phyloP scores from a whole-genome alignment of 1,284 basidiomycete genomes.

The Entoloma clypeatum region DNA sequence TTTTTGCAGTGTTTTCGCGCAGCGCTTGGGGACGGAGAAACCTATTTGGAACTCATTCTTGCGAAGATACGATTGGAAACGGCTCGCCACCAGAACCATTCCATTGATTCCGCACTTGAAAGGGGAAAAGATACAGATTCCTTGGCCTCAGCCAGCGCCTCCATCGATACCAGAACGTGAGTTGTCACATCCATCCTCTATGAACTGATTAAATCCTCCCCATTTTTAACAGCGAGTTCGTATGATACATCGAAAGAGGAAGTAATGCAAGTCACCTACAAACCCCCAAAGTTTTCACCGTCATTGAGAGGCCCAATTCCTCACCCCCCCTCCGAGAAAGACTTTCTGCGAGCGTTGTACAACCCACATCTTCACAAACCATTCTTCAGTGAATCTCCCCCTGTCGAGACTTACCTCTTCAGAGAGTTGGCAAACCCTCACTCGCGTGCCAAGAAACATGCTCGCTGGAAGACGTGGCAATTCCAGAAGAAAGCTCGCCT shows the following conservation, averaged over 20 bases:
- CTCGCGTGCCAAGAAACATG: slow-evolving; percentile 73
- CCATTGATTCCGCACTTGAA: slow-evolving; percentile 51
- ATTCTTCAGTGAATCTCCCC: slow-evolving; percentile 49
- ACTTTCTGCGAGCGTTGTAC: slow-evolving; percentile 56
- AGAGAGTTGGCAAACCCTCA: slow-evolving; percentile 76
- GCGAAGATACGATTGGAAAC: slow-evolving; percentile 58
- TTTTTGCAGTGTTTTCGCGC: slow-evolving; percentile 64
- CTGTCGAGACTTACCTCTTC: slow-evolving; percentile 61
- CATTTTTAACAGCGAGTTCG: slow-evolving; percentile 37
- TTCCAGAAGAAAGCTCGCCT: slow-evolving; percentile 46
- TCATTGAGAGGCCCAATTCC: slow-evolving; percentile 37
- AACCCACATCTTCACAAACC: slow-evolving; percentile 36
- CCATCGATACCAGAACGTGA: slow-evolving; percentile 46
- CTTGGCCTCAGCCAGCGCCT: slow-evolving; percentile 60
- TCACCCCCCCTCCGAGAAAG: slow-evolving; percentile 45
- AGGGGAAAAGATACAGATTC: slow-evolving; percentile 45
- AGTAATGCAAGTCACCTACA: slow-evolving; percentile 65
- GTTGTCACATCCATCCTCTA: slow-evolving; percentile 20
- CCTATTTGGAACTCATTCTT: slow-evolving; percentile 53
- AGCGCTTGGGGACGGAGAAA: slow-evolving; percentile 56
- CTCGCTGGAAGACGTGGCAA: slow-evolving; percentile 62
- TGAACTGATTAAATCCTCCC: slow-evolving; percentile 4
- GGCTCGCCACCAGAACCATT: slow-evolving; percentile 60
- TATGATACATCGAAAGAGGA: slow-evolving; percentile 59
- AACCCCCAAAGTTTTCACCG: slow-evolving; percentile 48